Evolutionary conservation across 805 yeast genomes (phyloP).

Genomic region (Hermanozyma aechmeae): DNA sequence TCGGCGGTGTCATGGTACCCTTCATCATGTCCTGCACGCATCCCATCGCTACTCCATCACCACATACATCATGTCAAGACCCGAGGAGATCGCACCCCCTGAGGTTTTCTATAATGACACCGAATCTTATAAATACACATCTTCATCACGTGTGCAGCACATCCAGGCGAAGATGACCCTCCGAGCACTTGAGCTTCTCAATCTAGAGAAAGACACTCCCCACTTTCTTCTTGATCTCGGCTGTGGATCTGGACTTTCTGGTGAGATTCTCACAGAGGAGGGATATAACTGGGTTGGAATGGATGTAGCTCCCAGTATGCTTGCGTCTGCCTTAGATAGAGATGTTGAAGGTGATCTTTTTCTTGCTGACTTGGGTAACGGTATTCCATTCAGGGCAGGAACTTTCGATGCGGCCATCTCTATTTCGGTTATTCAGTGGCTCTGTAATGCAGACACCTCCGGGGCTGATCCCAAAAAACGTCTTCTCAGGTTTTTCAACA

Average conservation of each 20-base stretch:
- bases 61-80: conserved; percentile 67
- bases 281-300: conserved; percentile 93
- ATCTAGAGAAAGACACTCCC: conserved; percentile 49
- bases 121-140: conserved; percentile 85
- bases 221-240: conserved; percentile 85
- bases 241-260: conserved; percentile 94
- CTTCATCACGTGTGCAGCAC: conserved; percentile 94
- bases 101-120: conserved; percentile 88
- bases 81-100: conserved; percentile 94
- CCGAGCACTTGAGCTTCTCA: conserved; percentile 80
- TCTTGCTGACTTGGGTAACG: conserved; percentile 86
- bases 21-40: too few species aligned
- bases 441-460: conserved; percentile 88
- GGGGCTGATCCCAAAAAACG: conserved; percentile 78
- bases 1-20: too few species aligned
- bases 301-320: conserved; percentile 94
- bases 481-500: conserved; percentile 73
- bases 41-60: too few species aligned
- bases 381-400: conserved; percentile 93
- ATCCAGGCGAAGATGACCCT: conserved; percentile 97
- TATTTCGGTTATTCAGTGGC: conserved; percentile 95
- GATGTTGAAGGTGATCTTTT: conserved; percentile 91
- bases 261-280: conserved; percentile 89
- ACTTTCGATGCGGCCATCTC: conserved; percentile 94
- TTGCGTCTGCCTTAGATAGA: conserved; percentile 87